Base-by-base conservation (phyloP, 352 stramenopile genomes). In the Blastocystis sp. region DNA sequence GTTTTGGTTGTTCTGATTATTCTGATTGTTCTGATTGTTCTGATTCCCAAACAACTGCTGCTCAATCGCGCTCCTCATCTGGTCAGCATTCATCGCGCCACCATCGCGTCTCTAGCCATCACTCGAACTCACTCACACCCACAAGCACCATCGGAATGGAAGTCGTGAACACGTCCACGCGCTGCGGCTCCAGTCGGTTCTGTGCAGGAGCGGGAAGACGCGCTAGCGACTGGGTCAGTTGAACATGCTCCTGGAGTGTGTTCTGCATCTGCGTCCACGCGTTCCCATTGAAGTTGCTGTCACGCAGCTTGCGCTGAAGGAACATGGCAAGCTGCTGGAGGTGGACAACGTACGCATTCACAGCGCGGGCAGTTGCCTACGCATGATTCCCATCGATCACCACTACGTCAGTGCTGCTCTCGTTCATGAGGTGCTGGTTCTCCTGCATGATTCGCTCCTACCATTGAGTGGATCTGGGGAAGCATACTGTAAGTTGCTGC, bases 71-170 rank as follows among this genome's bases (percentile, higher is more conserved):
- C 63, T 24, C 10, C 45, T 29, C 4, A 80, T 60, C 69, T 80
- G 69, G 19, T 80, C 35, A 13, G 37, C 16, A 60, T 60, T 35
- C 39, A 80, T 6, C 55, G 39, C 2, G 24, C 6, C 45, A 55
- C 69, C 45, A 12, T 60, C 21, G 24, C 67, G 31, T 33, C 4
- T 80, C 69, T 80, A 37, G 26, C 55, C 39, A 3, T 80, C n/a
- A 33, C 21, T n/a, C n/a, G n/a, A 60, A 29, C 31, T 24, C 31
- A 60, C 29, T 2, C 62, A 39, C 2, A 19, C 69, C 6, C 29
- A 80, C 69, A 26, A 78, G 19, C 39, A 51, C 33, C 16, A 80
- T 80, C 26, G 69, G 69, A 80, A 80, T 80, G 13, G 13, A 62
- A 0, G 69, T 62, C 13, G 69, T 45, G 2, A 80, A 19, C n/a